Percentiles rank a stretch among this genome's conserved stretches.
These are phyloP conservation scores for Backusella morwellensis DNA, from an alignment of 192 early-diverging fungal genomes.

Conservation along the genomic window DNA sequence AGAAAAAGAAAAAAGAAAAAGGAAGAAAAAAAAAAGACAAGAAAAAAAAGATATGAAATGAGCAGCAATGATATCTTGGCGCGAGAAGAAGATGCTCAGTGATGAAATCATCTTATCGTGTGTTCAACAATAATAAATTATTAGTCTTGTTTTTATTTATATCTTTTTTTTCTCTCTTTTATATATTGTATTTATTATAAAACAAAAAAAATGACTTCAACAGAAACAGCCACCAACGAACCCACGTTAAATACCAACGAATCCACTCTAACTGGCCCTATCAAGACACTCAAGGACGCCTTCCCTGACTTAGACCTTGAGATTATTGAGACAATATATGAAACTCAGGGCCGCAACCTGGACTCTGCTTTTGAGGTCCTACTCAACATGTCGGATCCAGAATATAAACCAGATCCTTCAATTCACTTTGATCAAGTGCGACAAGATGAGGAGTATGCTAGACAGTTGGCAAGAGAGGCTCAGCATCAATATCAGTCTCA, in stretches of 20 bases:
- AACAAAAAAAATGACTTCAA: background rate
- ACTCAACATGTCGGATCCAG: constrained; percentile 51
- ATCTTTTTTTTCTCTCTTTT: background rate
- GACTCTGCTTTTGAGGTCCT: constrained; percentile 49
- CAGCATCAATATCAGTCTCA: constrained; percentile 28
- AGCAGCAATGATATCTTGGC: background rate
- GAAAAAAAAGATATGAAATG: background rate
- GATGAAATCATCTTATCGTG: background rate
- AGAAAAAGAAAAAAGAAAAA: background rate
- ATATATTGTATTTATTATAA: background rate
- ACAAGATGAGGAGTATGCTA: constrained; percentile 51
- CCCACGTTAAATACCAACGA: background rate
- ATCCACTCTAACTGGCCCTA: background rate
- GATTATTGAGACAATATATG: constrained; percentile 47
- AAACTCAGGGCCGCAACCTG: constrained; percentile 40
- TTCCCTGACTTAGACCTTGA: constrained; percentile 51
- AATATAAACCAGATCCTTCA: constrained; percentile 38
- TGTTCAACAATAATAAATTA: background rate
- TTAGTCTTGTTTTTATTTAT: background rate
- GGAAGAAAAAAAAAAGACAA: background rate
- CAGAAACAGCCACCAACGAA: background rate
- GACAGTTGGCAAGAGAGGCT: constrained; percentile 46
- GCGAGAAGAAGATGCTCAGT: background rate
- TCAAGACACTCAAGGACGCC: constrained; percentile 38
- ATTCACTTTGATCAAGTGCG: constrained; percentile 38